Conservation (phyloP, 257 asterid species). For the Petunia axillaris region DNA sequence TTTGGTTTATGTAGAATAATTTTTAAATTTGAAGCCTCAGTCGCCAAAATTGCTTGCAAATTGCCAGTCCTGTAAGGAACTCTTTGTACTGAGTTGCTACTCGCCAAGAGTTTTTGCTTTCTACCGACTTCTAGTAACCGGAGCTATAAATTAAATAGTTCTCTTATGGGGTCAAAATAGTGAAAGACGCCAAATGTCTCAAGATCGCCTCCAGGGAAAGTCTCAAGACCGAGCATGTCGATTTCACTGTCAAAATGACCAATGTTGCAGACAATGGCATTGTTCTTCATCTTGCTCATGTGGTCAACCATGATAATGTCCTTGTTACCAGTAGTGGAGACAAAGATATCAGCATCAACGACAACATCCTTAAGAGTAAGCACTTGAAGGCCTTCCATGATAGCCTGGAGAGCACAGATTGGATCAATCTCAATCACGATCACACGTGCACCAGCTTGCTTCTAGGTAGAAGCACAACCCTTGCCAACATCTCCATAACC, state of each 20-base stretch:
- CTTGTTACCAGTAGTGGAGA: slow-evolving; percentile 66
- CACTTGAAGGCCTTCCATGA: slow-evolving; percentile 61
- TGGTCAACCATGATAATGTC: slow-evolving; percentile 58
- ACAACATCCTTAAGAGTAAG: slow-evolving; percentile 54
- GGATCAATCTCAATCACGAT: slow-evolving; percentile 45
- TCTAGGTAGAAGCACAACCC: slow-evolving; percentile 63
- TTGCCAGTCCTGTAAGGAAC: no score
- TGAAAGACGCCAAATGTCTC: no score
- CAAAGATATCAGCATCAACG: slow-evolving; percentile 54
- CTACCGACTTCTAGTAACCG: no score
- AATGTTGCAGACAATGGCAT: slow-evolving; percentile 64
- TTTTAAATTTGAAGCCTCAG: no score
- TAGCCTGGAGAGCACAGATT: slow-evolving; percentile 61
- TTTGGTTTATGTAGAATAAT: no score
- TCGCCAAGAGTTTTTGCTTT: no score
- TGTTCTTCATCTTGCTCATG: slow-evolving; percentile 64
- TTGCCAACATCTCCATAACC: slow-evolving; percentile 65
- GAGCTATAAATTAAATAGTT: no score
- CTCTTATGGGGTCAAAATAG: no score
- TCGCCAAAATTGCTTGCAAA: no score
- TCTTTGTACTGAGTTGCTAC: no score
- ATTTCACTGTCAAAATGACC: slow-evolving; percentile 67
- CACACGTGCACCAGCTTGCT: slow-evolving; percentile 52
- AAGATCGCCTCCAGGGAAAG: slow-evolving; percentile 41
- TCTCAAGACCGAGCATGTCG: slow-evolving; percentile 59